A percentile compares a stretch with the other conserved stretches of the same genome.
These are phyloP conservation scores for Chenopodium suecicum DNA, from an alignment of 148 eudicot genomes.

Conservation along the genomic window DNA sequence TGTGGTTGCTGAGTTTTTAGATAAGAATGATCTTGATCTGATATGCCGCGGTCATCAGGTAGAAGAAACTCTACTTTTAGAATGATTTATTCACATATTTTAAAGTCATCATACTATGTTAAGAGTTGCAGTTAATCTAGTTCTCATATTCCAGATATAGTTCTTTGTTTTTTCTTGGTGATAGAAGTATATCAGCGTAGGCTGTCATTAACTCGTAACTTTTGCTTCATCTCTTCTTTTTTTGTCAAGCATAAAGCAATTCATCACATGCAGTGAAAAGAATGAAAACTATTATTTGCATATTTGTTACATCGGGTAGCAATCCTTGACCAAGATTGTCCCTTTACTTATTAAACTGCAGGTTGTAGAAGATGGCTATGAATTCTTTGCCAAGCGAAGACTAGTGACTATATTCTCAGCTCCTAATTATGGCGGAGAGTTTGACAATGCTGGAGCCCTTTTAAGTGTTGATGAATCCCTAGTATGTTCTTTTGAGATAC, in stretches of 20 bases:
- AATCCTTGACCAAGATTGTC: background rate
- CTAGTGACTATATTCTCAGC: constrained; percentile 92
- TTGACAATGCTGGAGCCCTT: constrained; percentile 91
- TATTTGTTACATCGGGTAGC: background rate
- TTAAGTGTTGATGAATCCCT: constrained; percentile 73
- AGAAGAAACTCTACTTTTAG: constrained; percentile 12
- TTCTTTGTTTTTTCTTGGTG: too few species aligned
- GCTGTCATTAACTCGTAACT: background rate
- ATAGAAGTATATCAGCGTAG: background rate
- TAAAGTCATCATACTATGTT: background rate
- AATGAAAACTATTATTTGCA: background rate
- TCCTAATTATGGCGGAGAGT: constrained; percentile 94
- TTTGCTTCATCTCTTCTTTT: background rate
- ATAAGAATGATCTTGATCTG: constrained; percentile 80
- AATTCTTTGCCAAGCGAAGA: constrained; percentile 83
- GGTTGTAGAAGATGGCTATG: constrained; percentile 98
- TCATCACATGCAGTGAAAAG: background rate
- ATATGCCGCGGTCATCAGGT: constrained; percentile 95
- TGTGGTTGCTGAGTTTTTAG: constrained; percentile 69
- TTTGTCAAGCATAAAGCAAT: background rate
- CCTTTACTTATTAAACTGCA: constrained; percentile 26
- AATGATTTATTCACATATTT: background rate
- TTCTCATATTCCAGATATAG: background rate
- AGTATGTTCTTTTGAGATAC: constrained; percentile 78
- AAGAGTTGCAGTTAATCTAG: background rate